These are phyloP conservation scores for Pecoramyces ruminantium DNA, from an alignment of 192 early-diverging fungal species.

Conservation along the genomic window DNA sequence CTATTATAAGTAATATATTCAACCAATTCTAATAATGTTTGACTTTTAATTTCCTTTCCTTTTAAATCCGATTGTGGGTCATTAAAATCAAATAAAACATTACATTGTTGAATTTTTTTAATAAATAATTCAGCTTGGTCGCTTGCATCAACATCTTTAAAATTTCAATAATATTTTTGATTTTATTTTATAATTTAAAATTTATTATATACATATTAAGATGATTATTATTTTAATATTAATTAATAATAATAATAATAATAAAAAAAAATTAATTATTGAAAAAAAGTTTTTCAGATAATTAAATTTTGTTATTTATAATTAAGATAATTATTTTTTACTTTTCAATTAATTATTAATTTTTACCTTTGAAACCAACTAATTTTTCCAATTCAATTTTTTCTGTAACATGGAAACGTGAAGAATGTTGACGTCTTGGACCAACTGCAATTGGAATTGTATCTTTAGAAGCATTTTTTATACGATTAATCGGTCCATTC, in stretches of 20 bases:
- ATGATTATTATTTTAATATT: too few relatives aligned
- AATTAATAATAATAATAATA: too few relatives aligned
- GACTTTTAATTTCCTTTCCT: conserved; percentile 92
- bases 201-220: too few relatives aligned
- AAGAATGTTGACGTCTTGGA: conserved; percentile 67
- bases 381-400: conserved; percentile 63
- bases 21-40: conserved; percentile 74
- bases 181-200: too few relatives aligned
- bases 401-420: conserved; percentile 69
- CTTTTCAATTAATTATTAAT: too few relatives aligned
- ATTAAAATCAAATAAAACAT: conserved; percentile 88
- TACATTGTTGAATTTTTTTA: conserved; percentile 83
- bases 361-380: conserved; percentile 50
- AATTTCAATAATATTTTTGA: too few relatives aligned
- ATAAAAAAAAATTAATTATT: too few relatives aligned
- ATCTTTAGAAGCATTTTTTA: conserved; percentile 37
- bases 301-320: too few relatives aligned
- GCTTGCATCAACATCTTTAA: conserved; percentile 50
- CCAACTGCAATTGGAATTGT: conserved; percentile 60
- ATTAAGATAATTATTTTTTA: too few relatives aligned
- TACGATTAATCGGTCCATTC: conserved; percentile 23
- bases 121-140: conserved; percentile 78
- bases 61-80: conserved; percentile 72
- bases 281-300: too few relatives aligned
- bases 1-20: conserved; percentile 84